Base-by-base conservation (phyloP, 1,139 yeast genomes). In the Arxiozyma bovina region DNA sequence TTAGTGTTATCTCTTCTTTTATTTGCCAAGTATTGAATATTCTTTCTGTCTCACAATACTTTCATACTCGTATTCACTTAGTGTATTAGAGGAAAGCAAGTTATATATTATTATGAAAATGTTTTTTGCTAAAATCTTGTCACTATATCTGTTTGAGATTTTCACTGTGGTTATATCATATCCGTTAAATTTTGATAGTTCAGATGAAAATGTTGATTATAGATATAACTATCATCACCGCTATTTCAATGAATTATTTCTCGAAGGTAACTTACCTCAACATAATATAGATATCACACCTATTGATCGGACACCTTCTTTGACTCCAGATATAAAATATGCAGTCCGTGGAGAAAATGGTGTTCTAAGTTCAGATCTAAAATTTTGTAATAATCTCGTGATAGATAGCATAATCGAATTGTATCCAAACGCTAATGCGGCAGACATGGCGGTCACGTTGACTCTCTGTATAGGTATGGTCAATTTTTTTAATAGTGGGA, bases 381-480 rank as follows among this genome's bases (percentile, higher is more conserved):
- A 83, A 17, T 56, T 74, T 7, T 90, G 97, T 67, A 86, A 94
- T 2, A 68, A 77, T 27, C 70, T 88, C 75, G 96, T 94, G 1
- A 76, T 77, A 21, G 55, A 60, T 5, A 72, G 77, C 3, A 81
- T 89, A 22, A 70, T 89, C 22, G 63, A 71, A 42, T 59, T 60
- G 47, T 64, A 62, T 48, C 69, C 69, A 6, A 59, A 56, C 7
- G 58, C 69, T 0, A 86, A 85, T 52, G 97, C 97, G 0, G 96
- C 96, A 0, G 98, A 93, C 67, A 96, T 97, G 0, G 89, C 96
- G 0, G 84, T 93, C 1, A 86, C 96, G 0, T 87, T 88, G 21
- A 89, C 96, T 0, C 74, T 93, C 30, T 93, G 99, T 67, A 81
- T 93, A 43, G 98, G 98, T 1, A 77, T 88, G 55, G 72, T 88